Evolutionary conservation across 306 rosid genomes (phyloP).

Genomic region (Medicago lupulina): DNA sequence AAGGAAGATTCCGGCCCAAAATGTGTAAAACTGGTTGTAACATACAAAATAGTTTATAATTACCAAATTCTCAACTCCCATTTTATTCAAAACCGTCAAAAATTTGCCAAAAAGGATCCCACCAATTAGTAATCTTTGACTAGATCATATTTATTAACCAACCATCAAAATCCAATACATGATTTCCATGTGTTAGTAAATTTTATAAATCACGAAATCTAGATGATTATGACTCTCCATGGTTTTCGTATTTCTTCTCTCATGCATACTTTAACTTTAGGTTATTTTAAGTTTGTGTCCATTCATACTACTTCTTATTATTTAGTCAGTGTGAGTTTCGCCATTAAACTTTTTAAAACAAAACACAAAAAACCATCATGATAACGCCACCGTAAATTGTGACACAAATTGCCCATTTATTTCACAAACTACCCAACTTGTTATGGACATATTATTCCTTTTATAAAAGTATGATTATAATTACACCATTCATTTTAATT

Average conservation of each 20-base stretch:
- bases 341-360: too few relatives aligned
- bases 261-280: slow-evolving; percentile 22
- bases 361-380: background rate
- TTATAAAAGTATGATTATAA: background rate
- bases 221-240: slow-evolving; percentile 46
- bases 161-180: slow-evolving; percentile 39
- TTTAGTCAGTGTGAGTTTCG: too few relatives aligned
- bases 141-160: slow-evolving; percentile 27
- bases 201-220: slow-evolving; percentile 43
- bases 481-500: too few relatives aligned
- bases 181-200: slow-evolving; percentile 50
- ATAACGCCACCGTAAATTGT: background rate
- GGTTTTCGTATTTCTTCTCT: slow-evolving; percentile 50
- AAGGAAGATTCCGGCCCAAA: slow-evolving; percentile 72
- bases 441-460: background rate
- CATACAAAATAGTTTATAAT: slow-evolving; percentile 37
- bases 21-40: slow-evolving; percentile 46
- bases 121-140: slow-evolving; percentile 49
- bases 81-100: slow-evolving; percentile 39
- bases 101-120: slow-evolving; percentile 49
- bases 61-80: slow-evolving; percentile 11
- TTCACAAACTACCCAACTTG: background rate
- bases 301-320: background rate
- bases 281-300: slow-evolving; percentile 29
- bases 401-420: background rate